These are phyloP conservation scores for Hevea brasiliensis DNA, from an alignment of 345 rosid genomes.

Conservation along the genomic window DNA sequence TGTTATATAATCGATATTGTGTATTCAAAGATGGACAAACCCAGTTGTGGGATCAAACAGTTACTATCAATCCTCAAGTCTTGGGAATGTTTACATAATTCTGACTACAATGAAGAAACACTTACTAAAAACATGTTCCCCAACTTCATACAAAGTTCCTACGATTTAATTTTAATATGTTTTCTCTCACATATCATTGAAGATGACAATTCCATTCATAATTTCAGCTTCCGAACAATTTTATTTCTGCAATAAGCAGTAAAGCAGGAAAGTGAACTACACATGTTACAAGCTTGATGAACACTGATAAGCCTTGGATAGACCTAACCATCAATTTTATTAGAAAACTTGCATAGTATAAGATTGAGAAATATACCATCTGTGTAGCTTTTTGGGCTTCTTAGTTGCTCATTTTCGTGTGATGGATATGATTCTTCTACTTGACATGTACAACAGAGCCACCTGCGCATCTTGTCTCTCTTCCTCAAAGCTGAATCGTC, in stretches of 20 bases:
- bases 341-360: neutral
- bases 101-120: neutral
- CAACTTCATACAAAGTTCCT: neutral
- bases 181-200: neutral
- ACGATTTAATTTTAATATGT: too few relatives aligned
- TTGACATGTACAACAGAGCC: conserved; percentile 90
- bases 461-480: conserved; percentile 84
- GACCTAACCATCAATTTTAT: neutral
- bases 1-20: neutral
- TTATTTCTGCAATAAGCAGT: neutral
- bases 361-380: conserved; percentile 51
- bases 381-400: conserved; percentile 52
- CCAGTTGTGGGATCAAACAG: neutral
- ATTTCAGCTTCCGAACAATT: neutral
- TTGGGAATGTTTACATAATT: too few relatives aligned
- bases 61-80: neutral
- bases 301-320: neutral
- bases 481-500: conserved; percentile 59
- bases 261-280: neutral
- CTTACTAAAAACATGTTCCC: neutral
- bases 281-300: neutral
- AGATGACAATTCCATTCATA: neutral
- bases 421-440: conserved; percentile 71
- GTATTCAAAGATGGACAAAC: neutral
- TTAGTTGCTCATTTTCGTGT: conserved; percentile 53